Evolutionary conservation across 257 asterid genomes (phyloP).

Genomic region (Fraxinus cuspidata): DNA sequence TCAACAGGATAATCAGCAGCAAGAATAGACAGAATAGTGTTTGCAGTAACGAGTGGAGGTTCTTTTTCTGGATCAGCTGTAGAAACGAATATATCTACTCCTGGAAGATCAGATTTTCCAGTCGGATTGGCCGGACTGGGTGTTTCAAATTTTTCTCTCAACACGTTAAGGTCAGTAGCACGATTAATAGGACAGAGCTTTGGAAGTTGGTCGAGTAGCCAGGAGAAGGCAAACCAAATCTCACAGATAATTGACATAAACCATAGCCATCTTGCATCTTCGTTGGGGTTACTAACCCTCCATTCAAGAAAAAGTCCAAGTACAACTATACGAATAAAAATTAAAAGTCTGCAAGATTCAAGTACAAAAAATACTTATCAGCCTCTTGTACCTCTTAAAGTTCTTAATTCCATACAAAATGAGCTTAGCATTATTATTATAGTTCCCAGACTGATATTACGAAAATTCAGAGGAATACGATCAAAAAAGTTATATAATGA

Average conservation of each 20-base stretch:
- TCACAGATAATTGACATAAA: constrained; percentile 71
- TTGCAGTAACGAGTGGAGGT: constrained; percentile 81
- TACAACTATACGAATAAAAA: constrained; percentile 54
- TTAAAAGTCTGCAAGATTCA: constrained; percentile 54
- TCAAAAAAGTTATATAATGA: not conserved
- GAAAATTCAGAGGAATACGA: not conserved
- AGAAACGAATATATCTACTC: constrained; percentile 68
- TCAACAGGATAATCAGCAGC: constrained; percentile 79
- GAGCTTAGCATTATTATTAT: not conserved
- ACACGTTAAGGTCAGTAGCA: constrained; percentile 63
- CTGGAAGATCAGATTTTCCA: constrained; percentile 81
- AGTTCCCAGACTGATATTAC: not conserved
- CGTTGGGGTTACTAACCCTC: constrained; percentile 64
- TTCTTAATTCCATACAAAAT: not conserved
- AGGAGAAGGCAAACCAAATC: constrained; percentile 81
- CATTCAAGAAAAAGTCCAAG: constrained; percentile 68
- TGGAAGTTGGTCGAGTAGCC: constrained; percentile 89
- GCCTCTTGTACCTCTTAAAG: not conserved
- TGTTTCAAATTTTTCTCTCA: constrained; percentile 70
- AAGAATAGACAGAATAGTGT: constrained; percentile 76
- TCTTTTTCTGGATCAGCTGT: constrained; percentile 92
- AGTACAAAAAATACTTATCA: not conserved
- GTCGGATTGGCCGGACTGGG: constrained; percentile 52
- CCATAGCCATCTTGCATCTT: constrained; percentile 85
- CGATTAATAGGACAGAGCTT: constrained; percentile 70